phyloP scores from a whole-genome alignment of 805 yeast species.

The Cyberlindnera mrakii region DNA sequence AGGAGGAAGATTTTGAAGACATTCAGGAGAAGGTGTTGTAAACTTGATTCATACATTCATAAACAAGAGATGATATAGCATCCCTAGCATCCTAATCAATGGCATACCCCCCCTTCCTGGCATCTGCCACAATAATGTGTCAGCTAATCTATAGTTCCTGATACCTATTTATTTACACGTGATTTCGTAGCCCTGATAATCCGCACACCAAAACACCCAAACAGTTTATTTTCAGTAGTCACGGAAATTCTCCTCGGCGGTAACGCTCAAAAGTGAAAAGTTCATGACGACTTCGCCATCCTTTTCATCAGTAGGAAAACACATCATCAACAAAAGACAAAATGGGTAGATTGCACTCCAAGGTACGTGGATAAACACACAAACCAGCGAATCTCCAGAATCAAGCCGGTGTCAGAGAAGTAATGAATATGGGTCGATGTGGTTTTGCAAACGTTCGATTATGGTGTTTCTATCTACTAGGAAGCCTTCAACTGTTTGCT shows the following conservation, averaged over 20 bases:
- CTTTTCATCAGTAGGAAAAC: neutral
- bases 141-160: too few relatives aligned
- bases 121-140: too few relatives aligned
- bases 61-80: neutral
- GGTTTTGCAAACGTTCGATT: conserved; percentile 14
- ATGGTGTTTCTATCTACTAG: neutral
- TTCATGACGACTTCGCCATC: conserved; percentile 7
- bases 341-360: conserved; percentile 99
- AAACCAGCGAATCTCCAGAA: conserved; percentile 1
- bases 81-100: too few relatives aligned
- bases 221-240: neutral
- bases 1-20: conserved; percentile 66
- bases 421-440: conserved; percentile 24
- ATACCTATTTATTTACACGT: neutral
- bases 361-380: conserved; percentile 54
- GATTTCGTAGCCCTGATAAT: neutral
- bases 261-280: conserved; percentile 7
- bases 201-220: conserved; percentile 5
- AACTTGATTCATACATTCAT: neutral
- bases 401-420: conserved; percentile 6
- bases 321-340: conserved; percentile 43
- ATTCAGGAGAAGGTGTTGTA: conserved; percentile 31
- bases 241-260: neutral
- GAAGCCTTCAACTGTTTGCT: neutral
- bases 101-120: too few relatives aligned